Evolutionary conservation across 352 stramenopile genomes (phyloP), one percentile per base, ranked within the genome.

Genomic region (Pythium brachiatum): DNA sequence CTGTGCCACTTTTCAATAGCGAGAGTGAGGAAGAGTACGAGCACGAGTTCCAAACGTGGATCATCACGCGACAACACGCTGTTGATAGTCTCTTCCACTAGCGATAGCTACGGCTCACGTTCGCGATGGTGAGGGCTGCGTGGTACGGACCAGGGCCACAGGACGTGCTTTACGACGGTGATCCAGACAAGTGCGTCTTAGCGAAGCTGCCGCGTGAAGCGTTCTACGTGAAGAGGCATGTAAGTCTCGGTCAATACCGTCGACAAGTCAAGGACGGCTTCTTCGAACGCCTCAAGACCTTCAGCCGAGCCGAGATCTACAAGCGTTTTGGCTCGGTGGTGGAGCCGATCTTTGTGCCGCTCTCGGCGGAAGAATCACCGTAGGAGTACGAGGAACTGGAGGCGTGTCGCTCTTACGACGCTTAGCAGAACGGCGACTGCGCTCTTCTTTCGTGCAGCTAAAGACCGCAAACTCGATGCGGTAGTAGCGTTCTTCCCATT

Each of bases 21-120:
- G 73, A 81, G 50, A 71, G 39, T 46, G 21, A 56, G 21, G 50
- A 64, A 20, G 55, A 76, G 31, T 81, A 65, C 50, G 70, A 81
- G 51, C 46, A 39, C n/a, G 47, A 66, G 3, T 81, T 78, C 55
- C 31, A 32, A 5, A 16, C 31, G n/a, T 55, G 34, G 34, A n/a
- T n/a, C n/a, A n/a, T n/a, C n/a, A n/a, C n/a, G n/a, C n/a, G n/a
- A n/a, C n/a, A n/a, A n/a, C n/a, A n/a, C n/a, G n/a, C n/a, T n/a
- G n/a, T n/a, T n/a, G n/a, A n/a, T n/a, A n/a, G n/a, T n/a, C n/a
- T n/a, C n/a, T n/a, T n/a, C n/a, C n/a, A 12, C 11, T 7, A 39
- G 34, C 34, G 34, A 2, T 7, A 2, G 11, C 11, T 39, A 12
- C 34, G 34, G 11, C 2, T 39, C 6, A 16, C 5, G 5, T 39